Evolutionary conservation across 805 yeast genomes (phyloP).

Genomic region (Lachancea kluyveri): DNA sequence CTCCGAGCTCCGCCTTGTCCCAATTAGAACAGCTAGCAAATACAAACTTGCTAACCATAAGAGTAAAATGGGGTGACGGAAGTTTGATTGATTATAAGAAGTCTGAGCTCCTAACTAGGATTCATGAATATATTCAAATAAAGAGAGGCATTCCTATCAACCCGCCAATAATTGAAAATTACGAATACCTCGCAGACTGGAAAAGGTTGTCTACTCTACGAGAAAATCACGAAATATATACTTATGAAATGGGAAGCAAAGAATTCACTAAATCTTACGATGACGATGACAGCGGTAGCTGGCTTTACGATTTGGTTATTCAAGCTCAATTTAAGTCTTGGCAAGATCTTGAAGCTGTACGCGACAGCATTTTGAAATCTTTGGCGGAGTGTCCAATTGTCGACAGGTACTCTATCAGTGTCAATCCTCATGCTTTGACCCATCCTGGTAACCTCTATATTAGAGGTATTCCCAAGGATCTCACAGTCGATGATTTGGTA

Average conservation of each 20-base stretch:
- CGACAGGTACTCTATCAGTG: conserved; percentile 24
- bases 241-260: conserved; percentile 20
- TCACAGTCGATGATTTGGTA: conserved; percentile 34
- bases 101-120: conserved; percentile 4
- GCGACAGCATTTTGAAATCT: conserved; percentile 7
- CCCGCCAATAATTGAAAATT: conserved; percentile 23
- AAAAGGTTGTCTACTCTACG: conserved; percentile 17
- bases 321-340: conserved; percentile 23
- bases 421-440: conserved; percentile 28
- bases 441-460: conserved; percentile 58
- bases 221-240: conserved; percentile 16
- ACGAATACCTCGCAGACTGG: conserved; percentile 23
- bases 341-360: conserved; percentile 9
- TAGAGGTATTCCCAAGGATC: conserved; percentile 39
- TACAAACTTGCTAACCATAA: conserved; percentile 21
- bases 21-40: conserved; percentile 27
- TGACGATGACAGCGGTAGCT: conserved; percentile 7
- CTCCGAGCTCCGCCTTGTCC: conserved; percentile 5
- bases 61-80: conserved; percentile 19
- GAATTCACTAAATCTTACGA: conserved; percentile 15
- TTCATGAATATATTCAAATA: conserved; percentile 11
- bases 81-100: conserved; percentile 4
- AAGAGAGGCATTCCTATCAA: conserved; percentile 18
- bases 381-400: conserved; percentile 6
- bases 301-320: conserved; percentile 22